A percentile compares a stretch with the other conserved stretches of the same genome.
Conservation (phyloP, 805 yeast species). For the Saccharomyces cerevisiae region DNA sequence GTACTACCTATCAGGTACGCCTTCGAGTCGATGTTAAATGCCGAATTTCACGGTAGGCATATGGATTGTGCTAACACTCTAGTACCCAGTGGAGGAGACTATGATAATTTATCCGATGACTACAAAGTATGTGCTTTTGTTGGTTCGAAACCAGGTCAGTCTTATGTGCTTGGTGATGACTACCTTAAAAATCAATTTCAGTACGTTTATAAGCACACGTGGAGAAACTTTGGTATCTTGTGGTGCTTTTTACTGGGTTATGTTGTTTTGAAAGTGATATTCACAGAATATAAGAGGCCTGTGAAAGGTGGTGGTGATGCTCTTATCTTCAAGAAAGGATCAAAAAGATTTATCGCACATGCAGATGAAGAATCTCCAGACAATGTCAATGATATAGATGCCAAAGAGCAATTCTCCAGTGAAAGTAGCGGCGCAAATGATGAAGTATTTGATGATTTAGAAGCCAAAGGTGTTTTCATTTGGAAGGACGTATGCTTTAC, state of each 20-base stretch:
- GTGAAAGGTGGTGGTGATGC: constrained; percentile 30
- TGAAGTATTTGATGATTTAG: constrained; percentile 20
- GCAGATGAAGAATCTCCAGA: constrained; percentile 17
- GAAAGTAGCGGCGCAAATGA: constrained; percentile 4
- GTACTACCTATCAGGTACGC: constrained; percentile 45
- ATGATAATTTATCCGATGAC: constrained; percentile 31
- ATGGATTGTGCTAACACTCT: constrained; percentile 26
- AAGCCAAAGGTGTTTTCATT: constrained; percentile 25
- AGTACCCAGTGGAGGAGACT: constrained; percentile 52
- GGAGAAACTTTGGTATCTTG: constrained; percentile 75
- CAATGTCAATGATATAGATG: constrained; percentile 9
- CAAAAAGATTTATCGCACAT: constrained; percentile 9
- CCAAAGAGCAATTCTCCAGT: constrained; percentile 10
- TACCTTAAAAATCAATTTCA: constrained; percentile 43
- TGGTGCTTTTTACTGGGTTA: constrained; percentile 36
- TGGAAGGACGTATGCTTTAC: constrained; percentile 31
- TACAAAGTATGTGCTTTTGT: constrained; percentile 48
- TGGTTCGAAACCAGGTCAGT: constrained; percentile 51
- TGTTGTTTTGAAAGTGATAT: constrained; percentile 11
- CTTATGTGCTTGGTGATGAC: constrained; percentile 48
- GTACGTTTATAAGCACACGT: constrained; percentile 51
- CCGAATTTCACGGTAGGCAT: constrained; percentile 47
- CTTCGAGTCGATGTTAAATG: constrained; percentile 53
- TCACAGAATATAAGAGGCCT: constrained; percentile 21
- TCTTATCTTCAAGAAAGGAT: constrained; percentile 49